Percentiles rank a stretch among this genome's conserved stretches.
phyloP scores from a whole-genome alignment of 352 stramenopile genomes.

The Globisporangium spiculum region DNA sequence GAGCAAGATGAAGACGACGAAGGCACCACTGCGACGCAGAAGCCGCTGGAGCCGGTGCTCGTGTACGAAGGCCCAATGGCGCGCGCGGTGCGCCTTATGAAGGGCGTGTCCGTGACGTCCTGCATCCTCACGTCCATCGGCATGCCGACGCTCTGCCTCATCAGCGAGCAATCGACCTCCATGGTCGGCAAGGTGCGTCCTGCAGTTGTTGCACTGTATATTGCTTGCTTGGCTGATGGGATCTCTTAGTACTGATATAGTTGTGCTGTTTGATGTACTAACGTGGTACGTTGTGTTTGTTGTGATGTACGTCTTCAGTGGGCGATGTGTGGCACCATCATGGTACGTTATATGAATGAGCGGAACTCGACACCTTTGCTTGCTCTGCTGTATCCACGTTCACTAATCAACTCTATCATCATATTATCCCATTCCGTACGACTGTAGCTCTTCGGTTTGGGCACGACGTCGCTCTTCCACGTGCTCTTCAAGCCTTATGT shows the following conservation, averaged over 20 bases:
- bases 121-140: conserved; percentile 77
- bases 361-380: background rate
- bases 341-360: conserved; percentile 31
- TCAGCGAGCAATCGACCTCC: conserved; percentile 72
- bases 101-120: conserved; percentile 83
- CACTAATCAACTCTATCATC: background rate
- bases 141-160: conserved; percentile 73
- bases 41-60: conserved; percentile 19
- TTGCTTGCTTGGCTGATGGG: background rate
- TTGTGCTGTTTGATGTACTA: background rate
- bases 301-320: conserved; percentile 30
- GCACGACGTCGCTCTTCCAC: conserved; percentile 82
- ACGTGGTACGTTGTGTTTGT: background rate
- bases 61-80: conserved; percentile 75
- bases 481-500: conserved; percentile 86
- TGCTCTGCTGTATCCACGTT: background rate
- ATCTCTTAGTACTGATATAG: background rate
- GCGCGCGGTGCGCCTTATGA: conserved; percentile 80
- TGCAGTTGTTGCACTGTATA: background rate
- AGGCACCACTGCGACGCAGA: background rate
- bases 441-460: conserved; percentile 66
- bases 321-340: conserved; percentile 88
- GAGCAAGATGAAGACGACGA: conserved; percentile 9
- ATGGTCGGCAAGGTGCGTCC: conserved; percentile 59
- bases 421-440: background rate